These are phyloP conservation scores for Dendrobium catenatum DNA, from an alignment of 106 monocot genomes.

Conservation along the genomic window DNA sequence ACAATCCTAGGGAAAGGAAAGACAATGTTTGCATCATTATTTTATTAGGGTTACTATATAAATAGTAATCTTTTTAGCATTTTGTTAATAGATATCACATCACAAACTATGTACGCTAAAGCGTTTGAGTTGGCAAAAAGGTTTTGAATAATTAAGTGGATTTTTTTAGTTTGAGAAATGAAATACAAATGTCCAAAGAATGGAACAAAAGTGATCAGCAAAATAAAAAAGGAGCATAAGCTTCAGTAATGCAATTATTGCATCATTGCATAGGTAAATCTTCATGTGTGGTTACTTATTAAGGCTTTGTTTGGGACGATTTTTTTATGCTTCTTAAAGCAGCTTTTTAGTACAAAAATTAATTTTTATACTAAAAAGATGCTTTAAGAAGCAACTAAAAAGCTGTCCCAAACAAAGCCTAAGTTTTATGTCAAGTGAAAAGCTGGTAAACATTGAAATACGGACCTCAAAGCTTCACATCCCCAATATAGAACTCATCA, in stretches of 20 bases:
- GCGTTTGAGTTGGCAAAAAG: background rate
- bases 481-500: slow-evolving; percentile 89
- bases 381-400: too few species aligned
- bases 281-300: background rate
- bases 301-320: too few species aligned
- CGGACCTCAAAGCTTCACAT: slow-evolving; percentile 39
- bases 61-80: background rate
- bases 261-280: too few species aligned
- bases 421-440: background rate
- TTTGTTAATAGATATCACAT: background rate
- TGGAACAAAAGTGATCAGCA: background rate
- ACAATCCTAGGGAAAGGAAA: too few species aligned
- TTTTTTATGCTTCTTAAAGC: too few species aligned
- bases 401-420: too few species aligned
- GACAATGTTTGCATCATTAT: too few species aligned
- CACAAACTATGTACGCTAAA: background rate
- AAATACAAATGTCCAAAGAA: background rate
- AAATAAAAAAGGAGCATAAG: background rate
- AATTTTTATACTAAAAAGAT: too few species aligned
- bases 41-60: background rate
- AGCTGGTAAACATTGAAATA: background rate
- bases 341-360: too few species aligned
- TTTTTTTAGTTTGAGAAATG: background rate
- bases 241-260: background rate
- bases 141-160: background rate